A percentile compares a stretch with the other conserved stretches of the same genome.
phyloP scores from a whole-genome alignment of 108 stramenopile species.

The Tribonema minus region DNA sequence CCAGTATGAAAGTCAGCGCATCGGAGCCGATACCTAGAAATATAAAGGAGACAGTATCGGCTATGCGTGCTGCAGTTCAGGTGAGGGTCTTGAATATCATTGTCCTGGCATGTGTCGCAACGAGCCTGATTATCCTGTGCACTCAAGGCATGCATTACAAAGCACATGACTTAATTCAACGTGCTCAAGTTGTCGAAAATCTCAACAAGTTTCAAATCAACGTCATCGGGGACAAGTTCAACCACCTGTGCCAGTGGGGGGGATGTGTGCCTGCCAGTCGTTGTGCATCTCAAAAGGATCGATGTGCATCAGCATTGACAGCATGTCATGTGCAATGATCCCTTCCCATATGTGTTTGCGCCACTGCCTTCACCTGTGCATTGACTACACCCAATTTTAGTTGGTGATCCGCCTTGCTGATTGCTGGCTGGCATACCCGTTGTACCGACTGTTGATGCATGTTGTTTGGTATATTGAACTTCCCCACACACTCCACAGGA shows the following conservation, averaged over 20 bases:
- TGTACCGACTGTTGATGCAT: too few relatives aligned
- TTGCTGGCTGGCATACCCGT: neutral
- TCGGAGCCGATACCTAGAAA: too few relatives aligned
- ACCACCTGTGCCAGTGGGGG: neutral
- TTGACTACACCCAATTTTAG: neutral
- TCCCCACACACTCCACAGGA: neutral
- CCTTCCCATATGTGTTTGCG: too few relatives aligned
- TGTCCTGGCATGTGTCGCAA: neutral
- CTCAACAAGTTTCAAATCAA: neutral
- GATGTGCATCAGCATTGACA: too few relatives aligned
- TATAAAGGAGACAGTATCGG: conserved; percentile 25
- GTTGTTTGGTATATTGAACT: neutral
- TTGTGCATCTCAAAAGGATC: too few relatives aligned
- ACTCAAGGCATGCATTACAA: neutral
- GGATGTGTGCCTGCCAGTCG: too few relatives aligned
- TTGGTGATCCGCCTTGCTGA: neutral
- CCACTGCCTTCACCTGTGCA: too few relatives aligned
- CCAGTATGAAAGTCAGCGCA: too few relatives aligned
- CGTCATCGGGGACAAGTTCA: neutral
- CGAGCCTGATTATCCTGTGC: neutral
- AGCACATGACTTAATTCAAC: neutral
- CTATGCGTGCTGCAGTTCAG: conserved; percentile 24
- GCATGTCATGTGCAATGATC: too few relatives aligned
- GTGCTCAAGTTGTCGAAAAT: neutral
- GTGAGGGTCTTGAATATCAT: neutral